These are phyloP conservation scores for Myxozyma monticola DNA, from an alignment of 805 yeast genomes.

Conservation along the genomic window DNA sequence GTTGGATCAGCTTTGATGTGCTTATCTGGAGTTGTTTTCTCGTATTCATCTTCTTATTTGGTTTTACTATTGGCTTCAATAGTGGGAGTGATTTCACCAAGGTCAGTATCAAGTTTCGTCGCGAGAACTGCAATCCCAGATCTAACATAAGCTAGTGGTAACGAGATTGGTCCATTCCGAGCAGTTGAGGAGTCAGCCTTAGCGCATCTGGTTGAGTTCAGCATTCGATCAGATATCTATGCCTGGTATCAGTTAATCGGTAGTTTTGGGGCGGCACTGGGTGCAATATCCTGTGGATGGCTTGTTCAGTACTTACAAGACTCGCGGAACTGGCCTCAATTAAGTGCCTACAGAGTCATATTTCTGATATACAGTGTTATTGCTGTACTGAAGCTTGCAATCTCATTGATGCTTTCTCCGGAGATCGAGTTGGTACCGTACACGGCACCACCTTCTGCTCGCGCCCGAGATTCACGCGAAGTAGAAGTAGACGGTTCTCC, in stretches of 20 bases:
- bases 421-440: constrained; percentile 51
- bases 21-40: constrained; percentile 47
- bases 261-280: constrained; percentile 57
- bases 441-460: not conserved
- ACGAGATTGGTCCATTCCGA: constrained; percentile 60
- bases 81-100: constrained; percentile 55
- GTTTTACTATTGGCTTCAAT: constrained; percentile 45
- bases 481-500: not conserved
- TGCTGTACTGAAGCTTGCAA: constrained; percentile 46
- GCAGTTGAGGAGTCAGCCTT: constrained; percentile 56
- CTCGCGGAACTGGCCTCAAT: constrained; percentile 11
- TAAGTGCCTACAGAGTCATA: constrained; percentile 17
- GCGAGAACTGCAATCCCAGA: not conserved
- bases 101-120: constrained; percentile 6
- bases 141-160: constrained; percentile 43
- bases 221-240: constrained; percentile 53
- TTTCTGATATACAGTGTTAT: constrained; percentile 29
- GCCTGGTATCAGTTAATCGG: constrained; percentile 60
- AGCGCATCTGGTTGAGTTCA: constrained; percentile 48
- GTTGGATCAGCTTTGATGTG: constrained; percentile 47
- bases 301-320: constrained; percentile 58
- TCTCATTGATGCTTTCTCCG: constrained; percentile 53
- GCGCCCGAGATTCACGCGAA: not conserved
- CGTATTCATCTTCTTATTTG: constrained; percentile 39
- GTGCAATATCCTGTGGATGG: constrained; percentile 76